phyloP scores from a whole-genome alignment of 208 protist genomes.

The Acanthamoeba healyi region DNA sequence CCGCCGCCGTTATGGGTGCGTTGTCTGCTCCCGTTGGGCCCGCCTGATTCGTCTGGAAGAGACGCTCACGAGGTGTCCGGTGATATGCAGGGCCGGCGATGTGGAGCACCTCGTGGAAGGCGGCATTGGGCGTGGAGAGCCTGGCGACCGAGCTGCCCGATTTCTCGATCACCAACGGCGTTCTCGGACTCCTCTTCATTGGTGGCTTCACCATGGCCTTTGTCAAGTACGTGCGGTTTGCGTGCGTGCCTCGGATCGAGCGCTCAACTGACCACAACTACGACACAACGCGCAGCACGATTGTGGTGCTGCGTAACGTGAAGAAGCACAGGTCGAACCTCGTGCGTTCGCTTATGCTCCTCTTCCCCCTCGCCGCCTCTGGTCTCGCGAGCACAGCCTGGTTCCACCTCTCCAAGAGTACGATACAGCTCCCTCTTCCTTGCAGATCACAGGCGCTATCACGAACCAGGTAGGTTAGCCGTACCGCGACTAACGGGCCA shows the following conservation, averaged over 20 bases:
- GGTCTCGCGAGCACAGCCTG: conserved; percentile 13
- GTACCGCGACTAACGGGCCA: too few species aligned
- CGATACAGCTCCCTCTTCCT: not conserved
- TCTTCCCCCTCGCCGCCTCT: not conserved
- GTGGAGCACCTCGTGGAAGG: conserved; percentile 16
- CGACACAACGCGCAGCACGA: not conserved
- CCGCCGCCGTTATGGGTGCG: conserved; percentile 4
- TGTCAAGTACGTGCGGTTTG: conserved; percentile 30
- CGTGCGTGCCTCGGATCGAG: not conserved
- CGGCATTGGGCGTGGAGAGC: conserved; percentile 14
- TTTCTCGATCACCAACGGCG: not conserved
- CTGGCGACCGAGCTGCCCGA: conserved; percentile 8
- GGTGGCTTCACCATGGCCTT: conserved; percentile 38
- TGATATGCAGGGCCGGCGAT: not conserved
- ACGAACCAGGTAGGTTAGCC: too few species aligned
- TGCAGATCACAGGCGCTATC: too few species aligned
- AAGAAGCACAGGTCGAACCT: conserved; percentile 52
- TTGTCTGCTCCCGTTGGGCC: too few species aligned
- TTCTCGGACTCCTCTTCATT: conserved; percentile 1
- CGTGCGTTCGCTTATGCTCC: conserved; percentile 11
- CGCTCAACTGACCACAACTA: too few species aligned
- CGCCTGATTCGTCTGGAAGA: too few species aligned
- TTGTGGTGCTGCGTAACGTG: conserved; percentile 62
- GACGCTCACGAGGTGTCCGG: not conserved
- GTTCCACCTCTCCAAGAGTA: conserved; percentile 49